These are phyloP conservation scores for Xylariaceae sp. DNA, from an alignment of 2,329 filamentous ascomycete genomes.

Conservation along the genomic window DNA sequence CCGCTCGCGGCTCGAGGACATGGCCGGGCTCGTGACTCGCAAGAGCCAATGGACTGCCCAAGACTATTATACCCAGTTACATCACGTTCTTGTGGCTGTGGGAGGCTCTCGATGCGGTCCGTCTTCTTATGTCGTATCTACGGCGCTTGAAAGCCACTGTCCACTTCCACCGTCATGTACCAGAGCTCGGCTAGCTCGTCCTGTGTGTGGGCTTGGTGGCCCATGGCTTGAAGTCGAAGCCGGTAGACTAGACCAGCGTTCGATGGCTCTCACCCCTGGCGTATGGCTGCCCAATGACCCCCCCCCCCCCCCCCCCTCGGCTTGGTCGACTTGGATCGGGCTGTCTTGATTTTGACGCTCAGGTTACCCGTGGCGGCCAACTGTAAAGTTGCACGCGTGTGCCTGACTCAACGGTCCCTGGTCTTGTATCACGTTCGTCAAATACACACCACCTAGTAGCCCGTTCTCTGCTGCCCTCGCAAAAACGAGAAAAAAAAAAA, in stretches of 20 bases:
- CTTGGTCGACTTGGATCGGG: constrained; percentile 8
- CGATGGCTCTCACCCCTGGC: constrained; percentile 8
- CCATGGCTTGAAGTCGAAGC: too few relatives aligned
- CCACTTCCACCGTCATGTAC: too few relatives aligned
- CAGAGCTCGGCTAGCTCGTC: too few relatives aligned
- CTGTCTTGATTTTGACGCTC: constrained; percentile 6
- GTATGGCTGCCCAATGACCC: constrained; percentile 5
- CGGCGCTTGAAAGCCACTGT: too few relatives aligned
- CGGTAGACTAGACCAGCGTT: constrained; percentile 2
- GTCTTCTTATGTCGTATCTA: too few relatives aligned
- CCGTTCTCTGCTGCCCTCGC: too few relatives aligned
- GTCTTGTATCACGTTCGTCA: constrained; percentile 8
- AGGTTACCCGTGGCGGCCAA: constrained; percentile 3
- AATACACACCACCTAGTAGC: too few relatives aligned
- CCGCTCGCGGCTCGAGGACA: constrained; percentile 11
- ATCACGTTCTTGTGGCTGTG: constrained; percentile 13
- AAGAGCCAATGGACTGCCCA: constrained; percentile 12
- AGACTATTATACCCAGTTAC: constrained; percentile 13
- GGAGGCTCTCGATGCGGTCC: constrained; percentile 19
- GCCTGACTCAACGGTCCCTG: constrained; percentile 15
- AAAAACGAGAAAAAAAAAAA: not conserved
- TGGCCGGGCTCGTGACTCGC: constrained; percentile 17
- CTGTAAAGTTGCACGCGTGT: constrained; percentile 4
- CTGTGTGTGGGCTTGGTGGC: too few relatives aligned
- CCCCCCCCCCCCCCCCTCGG: too few relatives aligned